A percentile compares a stretch with the other conserved stretches of the same genome.
These are phyloP conservation scores for Lumnitzera racemosa DNA, from an alignment of 345 rosid genomes.

Conservation along the genomic window DNA sequence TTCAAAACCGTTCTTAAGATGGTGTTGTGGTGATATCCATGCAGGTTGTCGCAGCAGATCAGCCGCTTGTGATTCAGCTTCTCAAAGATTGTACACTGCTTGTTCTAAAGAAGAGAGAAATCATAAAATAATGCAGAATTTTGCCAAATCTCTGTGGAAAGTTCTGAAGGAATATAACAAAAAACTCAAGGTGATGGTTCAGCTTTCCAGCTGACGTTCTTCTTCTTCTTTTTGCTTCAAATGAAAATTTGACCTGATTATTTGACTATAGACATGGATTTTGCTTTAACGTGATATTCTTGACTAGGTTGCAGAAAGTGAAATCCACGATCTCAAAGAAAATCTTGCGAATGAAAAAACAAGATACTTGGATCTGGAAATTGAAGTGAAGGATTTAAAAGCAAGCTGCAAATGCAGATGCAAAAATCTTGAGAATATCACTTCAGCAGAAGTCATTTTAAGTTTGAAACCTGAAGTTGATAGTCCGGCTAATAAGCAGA, in stretches of 20 bases:
- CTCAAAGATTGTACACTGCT: constrained; percentile 14
- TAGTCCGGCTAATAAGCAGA: constrained; percentile 13
- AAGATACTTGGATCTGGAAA: constrained; percentile 41
- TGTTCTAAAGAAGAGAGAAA: constrained; percentile 32
- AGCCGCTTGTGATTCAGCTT: too few relatives aligned
- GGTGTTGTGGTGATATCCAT: too few relatives aligned
- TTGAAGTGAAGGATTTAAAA: constrained; percentile 40
- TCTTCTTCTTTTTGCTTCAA: not conserved
- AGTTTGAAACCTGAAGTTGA: constrained; percentile 12
- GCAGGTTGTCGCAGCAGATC: too few relatives aligned
- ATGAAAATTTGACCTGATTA: not conserved
- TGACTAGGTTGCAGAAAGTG: constrained; percentile 60
- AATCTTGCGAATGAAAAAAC: constrained; percentile 41
- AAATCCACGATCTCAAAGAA: constrained; percentile 41
- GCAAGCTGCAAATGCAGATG: constrained; percentile 31
- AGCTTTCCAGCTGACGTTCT: too few relatives aligned
- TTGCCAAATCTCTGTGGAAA: constrained; percentile 72
- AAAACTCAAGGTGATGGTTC: constrained; percentile 53
- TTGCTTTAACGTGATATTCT: not conserved
- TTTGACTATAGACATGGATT: not conserved
- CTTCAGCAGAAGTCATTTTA: constrained; percentile 15
- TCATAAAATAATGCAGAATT: constrained; percentile 43
- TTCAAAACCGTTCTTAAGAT: too few relatives aligned
- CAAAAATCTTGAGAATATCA: constrained; percentile 18
- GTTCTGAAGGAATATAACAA: constrained; percentile 67